A percentile compares a stretch with the other conserved stretches of the same genome.
Conservation (phyloP, 2,329 filamentous ascomycete genomes). For the Colletotrichum kahawae region DNA sequence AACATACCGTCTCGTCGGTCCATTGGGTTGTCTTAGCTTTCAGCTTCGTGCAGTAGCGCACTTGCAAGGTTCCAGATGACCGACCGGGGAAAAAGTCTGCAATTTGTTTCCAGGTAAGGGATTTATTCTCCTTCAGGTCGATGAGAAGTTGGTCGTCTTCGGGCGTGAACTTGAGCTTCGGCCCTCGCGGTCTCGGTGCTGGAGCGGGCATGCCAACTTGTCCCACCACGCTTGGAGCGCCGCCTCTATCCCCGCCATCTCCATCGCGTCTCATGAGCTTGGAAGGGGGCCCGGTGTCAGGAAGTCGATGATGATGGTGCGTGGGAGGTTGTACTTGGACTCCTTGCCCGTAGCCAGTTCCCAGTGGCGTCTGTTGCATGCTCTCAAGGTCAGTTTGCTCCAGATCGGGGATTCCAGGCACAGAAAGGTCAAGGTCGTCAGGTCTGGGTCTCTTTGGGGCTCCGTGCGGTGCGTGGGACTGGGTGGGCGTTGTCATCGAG, state of each 20-base stretch:
- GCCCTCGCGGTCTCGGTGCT: constrained; percentile 79
- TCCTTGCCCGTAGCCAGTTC: constrained; percentile 55
- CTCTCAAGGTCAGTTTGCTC: constrained; percentile 60
- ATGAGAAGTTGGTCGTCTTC: constrained; percentile 89
- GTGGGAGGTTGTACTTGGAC: constrained; percentile 55
- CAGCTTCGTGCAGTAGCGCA: constrained; percentile 92
- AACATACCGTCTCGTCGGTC: constrained; percentile 88
- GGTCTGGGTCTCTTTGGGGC: constrained; percentile 58
- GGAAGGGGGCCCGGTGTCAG: constrained; percentile 72
- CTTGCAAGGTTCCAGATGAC: constrained; percentile 88
- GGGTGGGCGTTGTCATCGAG: constrained; percentile 47
- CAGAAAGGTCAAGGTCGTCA: constrained; percentile 63
- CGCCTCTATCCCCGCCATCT: constrained; percentile 58
- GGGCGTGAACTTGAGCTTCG: constrained; percentile 92
- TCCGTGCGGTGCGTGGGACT: constrained; percentile 31
- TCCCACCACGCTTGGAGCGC: constrained; percentile 84
- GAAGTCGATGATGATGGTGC: constrained; percentile 83
- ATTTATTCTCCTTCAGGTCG: constrained; percentile 92
- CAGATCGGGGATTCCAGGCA: constrained; percentile 55
- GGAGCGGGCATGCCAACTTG: constrained; percentile 86
- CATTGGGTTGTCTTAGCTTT: constrained; percentile 93
- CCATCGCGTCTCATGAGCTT: constrained; percentile 70
- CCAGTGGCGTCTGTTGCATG: constrained; percentile 59
- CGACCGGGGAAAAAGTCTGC: constrained; percentile 93
- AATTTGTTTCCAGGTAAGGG: constrained; percentile 96